Evolutionary conservation across 202 grass and related monocot species (phyloP), one percentile per base, ranked within the genome.

Genomic region (Bolboschoenoplectus hybrid): DNA sequence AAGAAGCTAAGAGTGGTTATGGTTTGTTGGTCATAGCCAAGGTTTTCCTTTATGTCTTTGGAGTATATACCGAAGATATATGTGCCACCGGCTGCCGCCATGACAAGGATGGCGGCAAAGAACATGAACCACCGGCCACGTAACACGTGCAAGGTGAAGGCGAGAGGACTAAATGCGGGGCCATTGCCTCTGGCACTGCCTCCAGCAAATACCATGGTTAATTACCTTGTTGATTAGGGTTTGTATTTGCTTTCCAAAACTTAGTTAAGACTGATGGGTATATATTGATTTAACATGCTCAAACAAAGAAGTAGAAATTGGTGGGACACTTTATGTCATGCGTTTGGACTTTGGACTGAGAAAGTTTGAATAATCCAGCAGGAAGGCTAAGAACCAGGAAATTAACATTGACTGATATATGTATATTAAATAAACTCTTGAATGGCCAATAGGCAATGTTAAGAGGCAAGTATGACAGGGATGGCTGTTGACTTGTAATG

Each of bases 51-150:
- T 71, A 95, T 88, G 85, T 91, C 93, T 82, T 89, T 91, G 34
- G 93, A 95, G 91, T 92, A 95, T 36, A 91, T 89, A 67, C 82
- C 58, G 84, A 95, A 95, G 72, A 89, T 92, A 84, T 95, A 95
- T 1, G 93, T 95, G 13, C 89, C 93, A 3, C 93, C 93, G 2
- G 93, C 82, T 0, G 87, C 63, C 0, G 93, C 86, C 91, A 95
- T 89, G 85, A 95, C 84, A 60, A 95, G 86, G 67, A 95, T 89
- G 14, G 93, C 86, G 2, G 87, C 93, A 85, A 92, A 95, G 52
- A 90, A 80, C 89, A 88, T 95, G 89, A 95, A 88, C 93, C 93
- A 95, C 0, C 93, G 73, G 3, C 93, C 91, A 1, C 83, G 85
- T 4, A 84, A 9, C 52, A 95, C 87, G 6, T 89, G 87, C 85